Conservation (phyloP, 2,329 filamentous ascomycete species). For the Neodidymelliopsis sp. region DNA sequence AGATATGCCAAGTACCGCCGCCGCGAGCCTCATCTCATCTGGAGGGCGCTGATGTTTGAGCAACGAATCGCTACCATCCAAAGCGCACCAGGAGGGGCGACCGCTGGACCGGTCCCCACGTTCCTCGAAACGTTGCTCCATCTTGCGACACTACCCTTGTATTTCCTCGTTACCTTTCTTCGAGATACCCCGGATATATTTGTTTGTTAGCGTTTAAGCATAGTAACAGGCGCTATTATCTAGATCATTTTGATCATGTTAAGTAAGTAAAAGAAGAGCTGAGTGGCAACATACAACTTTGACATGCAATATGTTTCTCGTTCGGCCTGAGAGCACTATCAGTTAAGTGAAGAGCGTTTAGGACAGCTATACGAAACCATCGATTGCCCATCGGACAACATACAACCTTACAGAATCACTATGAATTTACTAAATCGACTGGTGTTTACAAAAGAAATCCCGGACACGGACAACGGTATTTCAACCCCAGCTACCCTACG, state of each 20-base stretch:
- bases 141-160: neutral
- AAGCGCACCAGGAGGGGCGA: neutral
- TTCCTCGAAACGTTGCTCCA: neutral
- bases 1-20: slow-evolving; percentile 1
- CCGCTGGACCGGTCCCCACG: neutral
- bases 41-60: neutral
- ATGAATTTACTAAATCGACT: too few species aligned
- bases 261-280: too few species aligned
- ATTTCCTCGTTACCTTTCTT: neutral
- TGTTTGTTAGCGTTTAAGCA: slow-evolving; percentile 2
- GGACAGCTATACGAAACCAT: too few species aligned
- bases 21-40: slow-evolving; percentile 5
- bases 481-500: neutral
- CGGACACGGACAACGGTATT: neutral
- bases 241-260: neutral
- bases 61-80: neutral
- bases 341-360: too few species aligned
- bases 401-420: too few species aligned
- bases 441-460: too few species aligned
- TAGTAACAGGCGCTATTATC: neutral
- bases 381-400: too few species aligned
- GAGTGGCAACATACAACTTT: too few species aligned
- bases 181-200: slow-evolving; percentile 13
- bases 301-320: too few species aligned
- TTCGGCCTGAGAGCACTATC: too few species aligned